Evolutionary conservation across 768 basidiomycete species (phyloP).

Genomic region (Tubosaeta sp.): DNA sequence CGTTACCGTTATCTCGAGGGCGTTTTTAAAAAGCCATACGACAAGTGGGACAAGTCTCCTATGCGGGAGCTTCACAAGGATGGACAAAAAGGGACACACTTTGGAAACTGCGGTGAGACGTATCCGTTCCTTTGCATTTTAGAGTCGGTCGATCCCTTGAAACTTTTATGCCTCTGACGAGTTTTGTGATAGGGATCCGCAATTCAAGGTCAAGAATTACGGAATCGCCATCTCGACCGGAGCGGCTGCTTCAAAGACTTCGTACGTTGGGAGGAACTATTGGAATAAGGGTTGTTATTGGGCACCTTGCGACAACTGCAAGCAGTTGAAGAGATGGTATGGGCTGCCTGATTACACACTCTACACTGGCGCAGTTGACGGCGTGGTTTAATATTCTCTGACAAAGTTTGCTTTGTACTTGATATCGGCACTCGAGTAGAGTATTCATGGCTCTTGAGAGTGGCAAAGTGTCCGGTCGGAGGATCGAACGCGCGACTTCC

Average conservation of each 20-base stretch:
- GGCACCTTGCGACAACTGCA: background rate
- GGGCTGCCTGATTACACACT: background rate
- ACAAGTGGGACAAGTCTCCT: too few species aligned
- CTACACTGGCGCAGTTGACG: too few species aligned
- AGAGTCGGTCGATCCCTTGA: background rate
- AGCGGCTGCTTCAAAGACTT: background rate
- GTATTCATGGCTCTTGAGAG: too few species aligned
- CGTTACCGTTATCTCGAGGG: background rate
- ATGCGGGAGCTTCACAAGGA: too few species aligned
- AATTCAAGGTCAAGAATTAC: background rate
- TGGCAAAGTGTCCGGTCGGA: too few species aligned
- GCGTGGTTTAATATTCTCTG: too few species aligned
- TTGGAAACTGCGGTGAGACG: conserved; percentile 1
- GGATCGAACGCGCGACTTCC: too few species aligned
- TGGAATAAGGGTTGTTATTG: background rate
- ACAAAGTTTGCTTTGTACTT: too few species aligned
- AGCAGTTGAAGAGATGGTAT: background rate
- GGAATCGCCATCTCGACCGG: background rate
- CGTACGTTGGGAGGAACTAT: background rate
- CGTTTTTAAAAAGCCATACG: background rate
- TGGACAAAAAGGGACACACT: too few species aligned
- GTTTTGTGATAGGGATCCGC: background rate
- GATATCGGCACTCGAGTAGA: too few species aligned
- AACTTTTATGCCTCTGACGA: background rate
- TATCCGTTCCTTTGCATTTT: conserved; percentile 1